Conservation (phyloP, 1,139 yeast genomes). For the Pichia sp. region DNA sequence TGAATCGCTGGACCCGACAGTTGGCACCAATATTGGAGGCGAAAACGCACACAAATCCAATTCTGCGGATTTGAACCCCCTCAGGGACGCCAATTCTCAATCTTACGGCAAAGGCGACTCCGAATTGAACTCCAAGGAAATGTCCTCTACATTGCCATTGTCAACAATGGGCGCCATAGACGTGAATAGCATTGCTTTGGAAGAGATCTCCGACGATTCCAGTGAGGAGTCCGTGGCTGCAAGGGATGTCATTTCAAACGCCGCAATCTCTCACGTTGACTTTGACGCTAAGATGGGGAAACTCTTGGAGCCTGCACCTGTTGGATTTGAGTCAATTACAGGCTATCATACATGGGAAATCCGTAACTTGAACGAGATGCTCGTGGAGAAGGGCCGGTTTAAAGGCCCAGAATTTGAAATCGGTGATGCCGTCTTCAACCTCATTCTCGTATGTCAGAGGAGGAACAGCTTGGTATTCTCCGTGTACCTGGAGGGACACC, state of each 20-base stretch:
- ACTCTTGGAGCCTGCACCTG: conserved; percentile 22
- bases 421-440: conserved; percentile 32
- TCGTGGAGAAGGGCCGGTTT: conserved; percentile 33
- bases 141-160: too few relatives aligned
- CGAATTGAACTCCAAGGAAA: too few relatives aligned
- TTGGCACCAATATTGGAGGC: too few relatives aligned
- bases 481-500: conserved; percentile 58
- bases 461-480: conserved; percentile 35
- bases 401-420: conserved; percentile 48
- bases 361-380: conserved; percentile 43
- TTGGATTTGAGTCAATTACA: conserved; percentile 33
- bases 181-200: not conserved
- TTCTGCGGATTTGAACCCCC: too few relatives aligned
- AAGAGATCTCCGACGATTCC: not conserved
- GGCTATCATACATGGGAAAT: conserved; percentile 68
- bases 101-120: too few relatives aligned
- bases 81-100: too few relatives aligned
- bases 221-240: not conserved
- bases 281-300: conserved; percentile 15
- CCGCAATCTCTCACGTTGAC: conserved; percentile 5
- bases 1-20: too few relatives aligned
- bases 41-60: too few relatives aligned
- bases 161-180: too few relatives aligned
- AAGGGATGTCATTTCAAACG: not conserved
- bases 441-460: conserved; percentile 9